Conservation (phyloP, 2,329 filamentous ascomycete species). For the Fusarium pseudograminearum region DNA sequence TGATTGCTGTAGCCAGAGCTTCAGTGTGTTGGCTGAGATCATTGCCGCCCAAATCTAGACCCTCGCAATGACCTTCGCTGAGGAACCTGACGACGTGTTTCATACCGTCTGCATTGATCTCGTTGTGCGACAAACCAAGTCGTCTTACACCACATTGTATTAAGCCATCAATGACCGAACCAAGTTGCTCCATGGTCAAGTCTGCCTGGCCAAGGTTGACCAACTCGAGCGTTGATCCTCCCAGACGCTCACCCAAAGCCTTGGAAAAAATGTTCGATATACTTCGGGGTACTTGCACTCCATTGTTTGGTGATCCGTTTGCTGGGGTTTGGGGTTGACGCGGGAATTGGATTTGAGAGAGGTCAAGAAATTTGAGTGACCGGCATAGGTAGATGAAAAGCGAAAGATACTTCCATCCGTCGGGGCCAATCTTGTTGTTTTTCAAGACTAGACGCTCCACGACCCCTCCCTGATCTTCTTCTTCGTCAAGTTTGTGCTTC, state of each 20-base stretch:
- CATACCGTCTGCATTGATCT: constrained; percentile 78
- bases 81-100: constrained; percentile 82
- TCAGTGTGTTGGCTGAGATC: constrained; percentile 70
- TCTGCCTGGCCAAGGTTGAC: constrained; percentile 85
- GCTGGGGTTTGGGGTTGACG: constrained; percentile 50
- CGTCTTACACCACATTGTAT: constrained; percentile 81
- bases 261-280: constrained; percentile 75
- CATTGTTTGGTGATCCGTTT: constrained; percentile 51
- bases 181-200: constrained; percentile 76
- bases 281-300: constrained; percentile 51
- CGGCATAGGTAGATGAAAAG: constrained; percentile 92
- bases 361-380: constrained; percentile 85
- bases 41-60: constrained; percentile 90
- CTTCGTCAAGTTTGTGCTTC: constrained; percentile 57
- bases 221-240: constrained; percentile 81
- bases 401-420: constrained; percentile 92
- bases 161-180: constrained; percentile 83
- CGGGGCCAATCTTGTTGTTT: constrained; percentile 87
- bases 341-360: constrained; percentile 87
- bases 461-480: constrained; percentile 72
- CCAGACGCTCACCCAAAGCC: constrained; percentile 81
- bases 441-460: constrained; percentile 90
- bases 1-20: constrained; percentile 64
- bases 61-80: constrained; percentile 81
- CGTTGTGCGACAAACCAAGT: constrained; percentile 85